Conservation (phyloP, 73 alveolate genomes). For the Paramecium sexaurelia region DNA sequence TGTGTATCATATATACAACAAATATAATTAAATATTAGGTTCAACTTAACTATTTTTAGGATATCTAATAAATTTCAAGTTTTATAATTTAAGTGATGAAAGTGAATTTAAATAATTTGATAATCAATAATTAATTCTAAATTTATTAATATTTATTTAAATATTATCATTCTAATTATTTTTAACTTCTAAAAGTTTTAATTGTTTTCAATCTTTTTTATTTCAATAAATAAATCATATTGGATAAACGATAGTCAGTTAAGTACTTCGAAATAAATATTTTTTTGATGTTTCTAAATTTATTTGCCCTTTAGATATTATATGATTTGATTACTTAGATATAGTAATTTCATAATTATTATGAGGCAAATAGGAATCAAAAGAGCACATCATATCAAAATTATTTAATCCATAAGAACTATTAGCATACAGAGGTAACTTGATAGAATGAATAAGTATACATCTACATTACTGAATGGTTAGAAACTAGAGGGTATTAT, state of each 20-base stretch:
- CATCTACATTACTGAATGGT: constrained; percentile 44
- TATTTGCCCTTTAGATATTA: not conserved
- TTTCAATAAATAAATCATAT: not conserved
- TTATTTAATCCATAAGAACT: not conserved
- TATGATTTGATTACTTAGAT: not conserved
- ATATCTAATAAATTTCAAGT: not conserved
- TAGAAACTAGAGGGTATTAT: not conserved
- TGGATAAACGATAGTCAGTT: not conserved
- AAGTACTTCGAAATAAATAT: not conserved
- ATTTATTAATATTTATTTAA: not conserved
- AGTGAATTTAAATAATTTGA: not conserved
- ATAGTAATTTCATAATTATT: not conserved
- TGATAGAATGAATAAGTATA: not conserved
- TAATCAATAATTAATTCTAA: not conserved
- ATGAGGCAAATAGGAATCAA: constrained; percentile 8
- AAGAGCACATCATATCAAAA: not conserved
- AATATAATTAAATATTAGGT: not conserved
- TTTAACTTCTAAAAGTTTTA: not conserved
- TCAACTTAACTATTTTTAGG: not conserved
- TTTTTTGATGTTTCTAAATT: not conserved
- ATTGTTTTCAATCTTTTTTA: not conserved
- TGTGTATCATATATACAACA: not conserved
- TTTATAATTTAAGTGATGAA: not conserved
- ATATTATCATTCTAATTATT: not conserved
- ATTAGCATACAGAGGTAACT: not conserved